Evolutionary conservation across 140 eudicot genomes (phyloP).

Genomic region (Flaveria floridana): DNA sequence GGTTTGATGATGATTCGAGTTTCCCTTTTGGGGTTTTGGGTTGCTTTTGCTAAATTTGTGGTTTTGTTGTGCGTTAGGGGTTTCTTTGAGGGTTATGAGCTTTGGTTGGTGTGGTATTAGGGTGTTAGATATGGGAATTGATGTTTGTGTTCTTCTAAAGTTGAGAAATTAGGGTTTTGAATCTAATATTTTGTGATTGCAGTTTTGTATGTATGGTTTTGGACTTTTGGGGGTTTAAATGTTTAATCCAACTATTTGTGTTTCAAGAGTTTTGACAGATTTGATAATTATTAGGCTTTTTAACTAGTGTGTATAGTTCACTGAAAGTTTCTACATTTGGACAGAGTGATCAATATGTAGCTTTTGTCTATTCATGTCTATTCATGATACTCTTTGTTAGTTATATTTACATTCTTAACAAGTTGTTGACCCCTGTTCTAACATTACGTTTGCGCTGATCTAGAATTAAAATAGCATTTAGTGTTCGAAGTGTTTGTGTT

Average conservation of each 20-base stretch:
- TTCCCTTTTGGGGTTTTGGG: conserved; percentile 22
- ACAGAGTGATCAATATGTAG: conserved; percentile 1
- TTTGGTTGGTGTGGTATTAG: conserved; percentile 19
- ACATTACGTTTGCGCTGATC: not conserved
- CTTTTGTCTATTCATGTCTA: not conserved
- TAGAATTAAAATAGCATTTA: no score
- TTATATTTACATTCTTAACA: not conserved
- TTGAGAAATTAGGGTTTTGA: conserved; percentile 28
- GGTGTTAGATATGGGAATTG: conserved; percentile 12
- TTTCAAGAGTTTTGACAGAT: not conserved
- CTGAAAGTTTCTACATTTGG: not conserved
- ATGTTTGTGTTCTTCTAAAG: conserved; percentile 15
- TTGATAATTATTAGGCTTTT: conserved; percentile 3
- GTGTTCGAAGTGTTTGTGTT: conserved; percentile 11
- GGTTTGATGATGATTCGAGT: conserved; percentile 23
- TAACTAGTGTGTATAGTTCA: conserved; percentile 16
- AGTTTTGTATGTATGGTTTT: not conserved
- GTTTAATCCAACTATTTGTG: not conserved
- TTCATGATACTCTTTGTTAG: not conserved
- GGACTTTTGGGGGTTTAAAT: not conserved
- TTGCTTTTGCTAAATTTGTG: conserved; percentile 4
- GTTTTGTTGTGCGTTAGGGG: conserved; percentile 19
- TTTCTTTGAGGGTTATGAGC: conserved; percentile 15
- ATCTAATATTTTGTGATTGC: conserved; percentile 7
- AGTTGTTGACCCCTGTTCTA: not conserved